phyloP scores from a whole-genome alignment of 2,329 filamentous ascomycete species.

The Epichloe uncinata region DNA sequence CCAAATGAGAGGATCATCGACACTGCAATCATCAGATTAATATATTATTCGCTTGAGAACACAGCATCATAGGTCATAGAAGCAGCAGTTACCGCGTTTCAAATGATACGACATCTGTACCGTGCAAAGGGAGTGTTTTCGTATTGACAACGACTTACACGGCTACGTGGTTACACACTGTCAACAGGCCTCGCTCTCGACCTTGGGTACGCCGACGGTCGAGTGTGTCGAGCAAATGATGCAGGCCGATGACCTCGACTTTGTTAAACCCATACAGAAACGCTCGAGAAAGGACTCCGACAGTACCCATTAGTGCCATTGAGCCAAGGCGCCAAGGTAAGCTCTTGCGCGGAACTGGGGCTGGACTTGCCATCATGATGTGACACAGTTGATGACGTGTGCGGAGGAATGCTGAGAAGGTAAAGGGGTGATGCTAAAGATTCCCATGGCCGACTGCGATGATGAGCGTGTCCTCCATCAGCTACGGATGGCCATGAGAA shows the following conservation, averaged over 20 bases:
- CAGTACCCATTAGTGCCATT: conserved; percentile 59
- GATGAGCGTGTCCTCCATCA: neutral
- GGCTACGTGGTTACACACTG: conserved; percentile 38
- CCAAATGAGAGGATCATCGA: conserved; percentile 94
- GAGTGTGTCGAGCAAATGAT: conserved; percentile 60
- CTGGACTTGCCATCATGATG: conserved; percentile 10
- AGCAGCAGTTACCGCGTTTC: neutral
- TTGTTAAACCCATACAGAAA: conserved; percentile 67
- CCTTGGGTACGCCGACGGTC: conserved; percentile 55
- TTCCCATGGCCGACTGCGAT: conserved; percentile 1
- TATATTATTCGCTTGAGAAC: neutral
- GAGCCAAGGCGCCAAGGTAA: conserved; percentile 62
- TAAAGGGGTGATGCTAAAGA: neutral
- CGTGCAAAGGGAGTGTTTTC: too few species aligned
- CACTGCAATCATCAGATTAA: conserved; percentile 31
- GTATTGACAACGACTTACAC: conserved; percentile 16
- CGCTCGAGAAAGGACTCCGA: conserved; percentile 54
- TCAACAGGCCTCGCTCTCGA: conserved; percentile 67
- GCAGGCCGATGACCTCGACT: conserved; percentile 64
- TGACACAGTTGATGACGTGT: neutral
- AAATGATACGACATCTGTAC: too few species aligned
- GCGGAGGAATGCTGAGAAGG: neutral
- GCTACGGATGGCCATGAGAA: neutral
- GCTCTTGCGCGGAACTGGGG: conserved; percentile 33
- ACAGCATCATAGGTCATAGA: neutral